Conservation (phyloP, 116 monocot species). For the Trichopus zeylanicus region DNA sequence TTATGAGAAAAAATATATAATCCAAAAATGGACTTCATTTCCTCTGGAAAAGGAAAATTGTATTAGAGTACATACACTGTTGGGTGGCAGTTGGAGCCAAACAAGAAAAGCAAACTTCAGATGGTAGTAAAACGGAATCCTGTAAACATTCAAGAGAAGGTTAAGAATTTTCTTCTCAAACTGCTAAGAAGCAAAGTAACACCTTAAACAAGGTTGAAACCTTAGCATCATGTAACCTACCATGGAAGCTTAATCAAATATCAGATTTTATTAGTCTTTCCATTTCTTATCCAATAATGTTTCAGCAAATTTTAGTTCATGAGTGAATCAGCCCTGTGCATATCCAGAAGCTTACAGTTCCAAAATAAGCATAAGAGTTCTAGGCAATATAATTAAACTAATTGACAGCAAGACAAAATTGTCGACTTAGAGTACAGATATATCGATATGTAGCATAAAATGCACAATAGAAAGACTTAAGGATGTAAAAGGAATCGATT, state of each 20-base stretch:
- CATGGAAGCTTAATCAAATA: background rate
- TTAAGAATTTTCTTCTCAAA: background rate
- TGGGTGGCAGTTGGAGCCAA: conserved; percentile 45
- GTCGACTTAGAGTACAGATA: background rate
- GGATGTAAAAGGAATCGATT: background rate
- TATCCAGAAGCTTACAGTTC: background rate
- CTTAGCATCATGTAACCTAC: background rate
- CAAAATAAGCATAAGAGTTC: background rate
- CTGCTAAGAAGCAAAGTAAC: background rate
- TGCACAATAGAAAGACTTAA: background rate
- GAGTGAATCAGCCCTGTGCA: background rate
- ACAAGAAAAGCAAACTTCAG: conserved; percentile 47
- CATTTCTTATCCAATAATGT: background rate
- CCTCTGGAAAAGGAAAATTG: no score
- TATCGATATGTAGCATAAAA: background rate
- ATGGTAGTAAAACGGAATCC: conserved; percentile 41
- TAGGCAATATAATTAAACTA: background rate
- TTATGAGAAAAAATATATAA: no score
- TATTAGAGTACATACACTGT: conserved; percentile 18
- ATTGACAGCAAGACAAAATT: background rate
- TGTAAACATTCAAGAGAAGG: conserved; percentile 6
- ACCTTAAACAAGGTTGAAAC: background rate
- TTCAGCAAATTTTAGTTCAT: background rate
- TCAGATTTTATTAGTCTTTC: background rate
- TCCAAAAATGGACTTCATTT: no score